Base-by-base conservation (phyloP, 2,329 filamentous ascomycete species). In the Botrytis byssoidea region DNA sequence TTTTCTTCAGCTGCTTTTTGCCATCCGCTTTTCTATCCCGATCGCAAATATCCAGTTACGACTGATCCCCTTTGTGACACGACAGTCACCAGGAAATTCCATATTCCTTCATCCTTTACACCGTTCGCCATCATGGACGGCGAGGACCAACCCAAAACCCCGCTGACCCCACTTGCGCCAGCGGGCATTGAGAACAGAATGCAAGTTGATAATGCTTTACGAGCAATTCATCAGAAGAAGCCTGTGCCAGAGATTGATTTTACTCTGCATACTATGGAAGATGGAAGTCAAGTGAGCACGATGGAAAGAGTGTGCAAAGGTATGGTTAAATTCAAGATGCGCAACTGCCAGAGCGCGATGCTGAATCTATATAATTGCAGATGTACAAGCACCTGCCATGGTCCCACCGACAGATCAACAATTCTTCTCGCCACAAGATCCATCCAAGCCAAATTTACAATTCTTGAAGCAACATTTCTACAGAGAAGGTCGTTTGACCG, bases 391-490 rank as follows among this genome's bases (percentile, higher is more conserved):
- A 78, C 96, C 96, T 67, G 96, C 96, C 81, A 95, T 97, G 86
- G 91, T 90, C 83, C 94, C 93, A 80, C 96, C 96, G 46, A 95
- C 93, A 80, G 92, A 98, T 84, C 93, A 98, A 77, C 93, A 97
- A 84, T 98, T 99, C 86, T 95, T 93, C 85, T 93, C 94, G 78
- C 92, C 95, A 76, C 90, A 93, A 75, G 92, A 97, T 80, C 92
- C 90, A 74, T 88, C 89, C 76, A 98, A 98, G 87, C 96, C 96
- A 78, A 92, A 98, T 83, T 91, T 99, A 77, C 88, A 91, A 80
- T 99, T 98, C 82, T 88, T 99, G 77, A 99, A 98, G 88, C 94
- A 98, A 83, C 96, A 99, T 83, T 97, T 99, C 84, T 98, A 98
- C 83, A 92, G 96, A 77, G 96, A 99, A 86, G 96, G 96, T 75